Evolutionary conservation across 345 rosid genomes (phyloP).

Genomic region (Eucalyptus erythrocorys): DNA sequence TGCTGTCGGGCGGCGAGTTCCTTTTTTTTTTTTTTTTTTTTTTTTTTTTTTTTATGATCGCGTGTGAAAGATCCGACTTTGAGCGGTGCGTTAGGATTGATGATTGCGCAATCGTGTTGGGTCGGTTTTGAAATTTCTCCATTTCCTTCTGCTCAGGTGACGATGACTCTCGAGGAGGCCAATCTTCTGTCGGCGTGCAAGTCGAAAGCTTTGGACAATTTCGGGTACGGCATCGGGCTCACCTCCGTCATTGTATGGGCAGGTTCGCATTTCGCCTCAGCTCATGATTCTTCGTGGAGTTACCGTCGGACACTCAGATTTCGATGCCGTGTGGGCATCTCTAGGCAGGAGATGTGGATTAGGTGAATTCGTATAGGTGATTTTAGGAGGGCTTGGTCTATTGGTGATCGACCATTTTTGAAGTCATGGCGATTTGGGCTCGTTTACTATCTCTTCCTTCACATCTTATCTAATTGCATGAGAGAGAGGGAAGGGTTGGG

Average conservation of each 20-base stretch:
- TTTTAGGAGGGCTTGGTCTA: background rate
- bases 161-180: constrained; percentile 24
- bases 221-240: background rate
- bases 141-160: constrained; percentile 1
- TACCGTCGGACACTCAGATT: background rate
- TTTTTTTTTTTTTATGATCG: background rate
- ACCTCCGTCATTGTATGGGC: constrained; percentile 18
- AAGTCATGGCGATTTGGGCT: background rate
- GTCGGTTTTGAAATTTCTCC: background rate
- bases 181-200: constrained; percentile 8
- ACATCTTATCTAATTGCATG: background rate
- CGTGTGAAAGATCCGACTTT: background rate
- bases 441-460: background rate
- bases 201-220: constrained; percentile 14
- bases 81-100: background rate
- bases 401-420: background rate
- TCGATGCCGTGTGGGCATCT: background rate
- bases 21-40: too few relatives aligned
- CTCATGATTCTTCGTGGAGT: background rate
- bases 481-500: background rate
- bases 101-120: background rate
- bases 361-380: background rate
- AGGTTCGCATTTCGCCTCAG: constrained; percentile 10
- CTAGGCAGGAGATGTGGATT: background rate
- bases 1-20: background rate